These are phyloP conservation scores for Rosa multiflora DNA, from an alignment of 306 rosid genomes.

Conservation along the genomic window DNA sequence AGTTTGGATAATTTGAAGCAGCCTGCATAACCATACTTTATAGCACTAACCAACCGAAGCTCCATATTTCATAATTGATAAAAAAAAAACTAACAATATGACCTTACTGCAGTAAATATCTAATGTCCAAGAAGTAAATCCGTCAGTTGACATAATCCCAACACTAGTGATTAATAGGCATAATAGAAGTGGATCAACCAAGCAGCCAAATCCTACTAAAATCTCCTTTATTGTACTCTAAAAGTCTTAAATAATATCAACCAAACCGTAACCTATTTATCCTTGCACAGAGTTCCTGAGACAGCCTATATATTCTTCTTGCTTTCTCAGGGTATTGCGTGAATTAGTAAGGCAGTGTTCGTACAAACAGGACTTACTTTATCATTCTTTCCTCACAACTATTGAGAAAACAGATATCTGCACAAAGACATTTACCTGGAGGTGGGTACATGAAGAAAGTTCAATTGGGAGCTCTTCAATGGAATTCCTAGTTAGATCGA, in stretches of 20 bases:
- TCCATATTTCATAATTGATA: background rate
- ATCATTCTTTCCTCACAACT: background rate
- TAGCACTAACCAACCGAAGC: background rate
- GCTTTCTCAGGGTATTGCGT: background rate
- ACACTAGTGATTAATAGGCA: no score
- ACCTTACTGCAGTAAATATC: background rate
- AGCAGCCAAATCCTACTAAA: background rate
- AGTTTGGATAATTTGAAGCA: background rate
- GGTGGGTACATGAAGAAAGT: constrained; percentile 71
- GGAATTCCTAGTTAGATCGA: constrained; percentile 76
- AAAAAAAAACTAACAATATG: background rate
- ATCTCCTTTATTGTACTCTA: background rate
- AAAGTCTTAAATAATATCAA: background rate
- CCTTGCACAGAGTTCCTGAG: background rate
- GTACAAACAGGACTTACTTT: background rate
- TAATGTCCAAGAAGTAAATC: background rate
- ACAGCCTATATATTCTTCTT: background rate
- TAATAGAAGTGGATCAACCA: no score
- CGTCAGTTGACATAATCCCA: background rate
- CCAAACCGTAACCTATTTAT: background rate
- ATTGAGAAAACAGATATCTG: background rate
- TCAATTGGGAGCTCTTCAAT: constrained; percentile 82
- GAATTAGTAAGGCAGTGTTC: background rate
- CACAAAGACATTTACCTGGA: constrained; percentile 48
- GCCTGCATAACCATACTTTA: background rate